Evolutionary conservation across 2,329 filamentous ascomycete genomes (phyloP), one percentile per base, ranked within the genome.

Genomic region (Rhinocladiella similis): DNA sequence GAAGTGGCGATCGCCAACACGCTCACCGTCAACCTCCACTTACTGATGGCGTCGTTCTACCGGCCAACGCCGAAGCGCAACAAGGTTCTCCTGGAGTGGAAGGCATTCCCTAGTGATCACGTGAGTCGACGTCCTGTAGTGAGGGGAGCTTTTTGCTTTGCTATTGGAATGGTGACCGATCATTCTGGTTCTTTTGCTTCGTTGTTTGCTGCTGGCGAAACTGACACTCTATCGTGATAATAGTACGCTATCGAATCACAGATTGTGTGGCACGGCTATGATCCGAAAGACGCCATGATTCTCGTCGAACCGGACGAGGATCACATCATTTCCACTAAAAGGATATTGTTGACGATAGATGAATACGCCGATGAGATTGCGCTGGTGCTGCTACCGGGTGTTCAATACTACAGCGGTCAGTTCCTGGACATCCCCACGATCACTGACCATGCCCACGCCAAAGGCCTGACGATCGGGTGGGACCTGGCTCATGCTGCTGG

Each of bases 331-430:
- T 80, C 83, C 1, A 95, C 88, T 0, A 80, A 87, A 47, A 78
- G 85, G 61, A 88, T 96, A 25, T 77, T 93, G 9, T 78, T 81
- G 5, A 77, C 83, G 2, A 95, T 96, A 62, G 87, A 91, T 58
- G 76, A 84, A 57, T 85, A 96, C 67, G 88, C 87, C 43, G 79
- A 84, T 1, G 82, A 83, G 3, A 86, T 89, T 0, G 89, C 91
- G 1, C 73, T 96, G 5, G 75, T 96, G 0, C 81, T 96, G 2
- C 83, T 96, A 0, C 90, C 91, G 0, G 91, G 89, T 6, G 88
- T 96, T 41, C 91, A 96, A 70, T 96, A 91, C 77, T 96, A 95
- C 75, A 93, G 88, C 1, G 91, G 91, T 53, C 91, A 96, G 70
- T 83, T 89, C 53, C 88, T 96, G 64, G 90, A 96, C 70, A 91